phyloP scores from a whole-genome alignment of 257 asterid species.

The Capsicum chinense region DNA sequence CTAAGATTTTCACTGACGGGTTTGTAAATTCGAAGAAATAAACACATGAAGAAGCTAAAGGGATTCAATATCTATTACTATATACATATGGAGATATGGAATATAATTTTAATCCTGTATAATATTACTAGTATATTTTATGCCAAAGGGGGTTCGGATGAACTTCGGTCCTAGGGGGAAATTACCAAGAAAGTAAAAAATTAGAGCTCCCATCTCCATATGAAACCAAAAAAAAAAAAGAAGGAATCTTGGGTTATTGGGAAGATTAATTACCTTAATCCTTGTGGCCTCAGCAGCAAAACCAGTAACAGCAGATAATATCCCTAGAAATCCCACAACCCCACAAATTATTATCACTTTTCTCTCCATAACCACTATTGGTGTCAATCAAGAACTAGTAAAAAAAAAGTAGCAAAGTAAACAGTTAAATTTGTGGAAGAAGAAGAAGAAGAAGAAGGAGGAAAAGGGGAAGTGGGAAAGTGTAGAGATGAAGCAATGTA shows the following conservation, averaged over 20 bases:
- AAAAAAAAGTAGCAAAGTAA: neutral
- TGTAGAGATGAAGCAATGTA: constrained; percentile 8
- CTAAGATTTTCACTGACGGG: too few species aligned
- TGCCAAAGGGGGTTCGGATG: too few species aligned
- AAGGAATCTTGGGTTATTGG: neutral
- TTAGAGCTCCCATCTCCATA: too few species aligned
- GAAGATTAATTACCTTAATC: constrained; percentile 53
- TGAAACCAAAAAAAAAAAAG: too few species aligned
- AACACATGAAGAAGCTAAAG: too few species aligned
- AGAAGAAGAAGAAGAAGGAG: neutral
- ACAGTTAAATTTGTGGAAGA: neutral
- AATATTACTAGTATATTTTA: too few species aligned
- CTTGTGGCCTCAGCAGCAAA: constrained; percentile 81
- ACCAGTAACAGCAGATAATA: constrained; percentile 72
- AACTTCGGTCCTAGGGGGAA: too few species aligned
- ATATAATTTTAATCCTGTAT: too few species aligned
- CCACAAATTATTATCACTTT: constrained; percentile 52
- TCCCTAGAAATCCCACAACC: constrained; percentile 67
- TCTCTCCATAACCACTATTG: constrained; percentile 52
- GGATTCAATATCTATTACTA: too few species aligned
- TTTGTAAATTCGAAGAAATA: too few species aligned
- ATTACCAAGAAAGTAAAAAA: too few species aligned
- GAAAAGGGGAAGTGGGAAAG: neutral
- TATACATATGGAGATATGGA: too few species aligned
- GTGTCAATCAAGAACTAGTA: neutral